Evolutionary conservation across 1,284 basidiomycete species (phyloP).

Genomic region (Cerioporus squamosus): DNA sequence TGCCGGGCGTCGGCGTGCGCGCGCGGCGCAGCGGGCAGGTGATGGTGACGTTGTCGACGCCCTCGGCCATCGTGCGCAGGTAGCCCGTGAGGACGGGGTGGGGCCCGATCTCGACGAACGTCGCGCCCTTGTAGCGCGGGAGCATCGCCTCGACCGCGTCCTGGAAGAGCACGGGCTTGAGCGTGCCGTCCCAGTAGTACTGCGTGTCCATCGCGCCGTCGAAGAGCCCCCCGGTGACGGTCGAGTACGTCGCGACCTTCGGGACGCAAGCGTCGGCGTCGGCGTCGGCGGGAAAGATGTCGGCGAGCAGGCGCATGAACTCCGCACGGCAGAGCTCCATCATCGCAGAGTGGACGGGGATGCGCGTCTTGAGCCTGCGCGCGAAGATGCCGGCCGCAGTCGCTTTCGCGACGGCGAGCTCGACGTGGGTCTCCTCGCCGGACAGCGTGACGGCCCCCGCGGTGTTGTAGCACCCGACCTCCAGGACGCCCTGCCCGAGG

Average conservation of each 20-base stretch:
- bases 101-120: constrained; percentile 39
- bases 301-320: constrained; percentile 28
- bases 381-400: constrained; percentile 35
- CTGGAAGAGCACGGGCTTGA: constrained; percentile 37
- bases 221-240: constrained; percentile 28
- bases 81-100: constrained; percentile 43
- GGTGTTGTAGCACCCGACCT: constrained; percentile 44
- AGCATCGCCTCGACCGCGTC: constrained; percentile 27
- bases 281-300: constrained; percentile 26
- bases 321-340: constrained; percentile 37
- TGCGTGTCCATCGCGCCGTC: constrained; percentile 25
- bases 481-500: constrained; percentile 25
- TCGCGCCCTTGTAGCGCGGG: constrained; percentile 21
- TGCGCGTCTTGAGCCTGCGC: constrained; percentile 34
- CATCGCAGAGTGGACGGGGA: constrained; percentile 38
- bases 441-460: constrained; percentile 38
- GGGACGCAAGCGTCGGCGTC: constrained; percentile 23
- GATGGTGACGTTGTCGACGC: constrained; percentile 23
- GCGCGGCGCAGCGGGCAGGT: constrained; percentile 36
- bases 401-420: constrained; percentile 33
- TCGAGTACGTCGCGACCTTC: constrained; percentile 28
- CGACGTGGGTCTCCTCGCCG: constrained; percentile 34
- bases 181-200: constrained; percentile 42
- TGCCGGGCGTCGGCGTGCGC: constrained; percentile 8
- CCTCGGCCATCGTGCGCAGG: constrained; percentile 25